Percentiles rank a stretch among this genome's conserved stretches.
Conservation (phyloP, 768 basidiomycete genomes). For the Omphalotus guepiniiformis region DNA sequence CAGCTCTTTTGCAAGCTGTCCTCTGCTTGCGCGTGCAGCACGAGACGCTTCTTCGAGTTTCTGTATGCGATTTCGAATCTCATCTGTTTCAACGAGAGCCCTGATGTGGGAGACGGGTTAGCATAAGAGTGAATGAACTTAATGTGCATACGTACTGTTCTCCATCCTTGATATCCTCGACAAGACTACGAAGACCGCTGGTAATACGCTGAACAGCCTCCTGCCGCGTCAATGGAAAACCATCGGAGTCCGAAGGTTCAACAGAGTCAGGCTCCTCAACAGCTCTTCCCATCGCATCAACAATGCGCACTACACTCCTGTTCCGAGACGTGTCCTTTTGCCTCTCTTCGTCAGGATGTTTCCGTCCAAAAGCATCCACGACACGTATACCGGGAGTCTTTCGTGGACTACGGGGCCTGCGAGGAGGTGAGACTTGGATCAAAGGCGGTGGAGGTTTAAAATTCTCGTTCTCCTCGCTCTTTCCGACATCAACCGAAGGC, state of each 20-base stretch:
- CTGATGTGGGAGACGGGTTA: neutral
- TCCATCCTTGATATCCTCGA: slow-evolving; percentile 48
- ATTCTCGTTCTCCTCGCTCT: no score
- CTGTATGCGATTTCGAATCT: slow-evolving; percentile 40
- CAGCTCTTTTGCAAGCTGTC: slow-evolving; percentile 34
- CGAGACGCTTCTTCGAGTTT: slow-evolving; percentile 52
- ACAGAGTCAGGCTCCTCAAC: slow-evolving; percentile 30
- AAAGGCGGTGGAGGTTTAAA: no score
- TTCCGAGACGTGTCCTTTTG: slow-evolving; percentile 22
- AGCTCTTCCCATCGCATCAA: slow-evolving; percentile 69
- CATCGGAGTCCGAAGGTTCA: slow-evolving; percentile 18
- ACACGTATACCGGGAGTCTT: slow-evolving; percentile 55
- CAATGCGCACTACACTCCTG: slow-evolving; percentile 48
- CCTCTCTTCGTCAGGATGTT: slow-evolving; percentile 18
- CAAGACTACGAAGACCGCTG: slow-evolving; percentile 53
- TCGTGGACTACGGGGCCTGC: slow-evolving; percentile 30
- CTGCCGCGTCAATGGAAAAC: slow-evolving; percentile 31
- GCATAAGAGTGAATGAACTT: neutral
- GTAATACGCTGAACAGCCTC: slow-evolving; percentile 58
- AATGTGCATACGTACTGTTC: slow-evolving; percentile 42
- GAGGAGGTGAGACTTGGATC: neutral
- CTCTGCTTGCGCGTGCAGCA: slow-evolving; percentile 46
- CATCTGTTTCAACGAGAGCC: slow-evolving; percentile 3
- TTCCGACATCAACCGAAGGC: no score
- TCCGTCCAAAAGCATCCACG: slow-evolving; percentile 69